phyloP scores from a whole-genome alignment of 2,329 filamentous ascomycete genomes.

The Plenodomus biglobosus region DNA sequence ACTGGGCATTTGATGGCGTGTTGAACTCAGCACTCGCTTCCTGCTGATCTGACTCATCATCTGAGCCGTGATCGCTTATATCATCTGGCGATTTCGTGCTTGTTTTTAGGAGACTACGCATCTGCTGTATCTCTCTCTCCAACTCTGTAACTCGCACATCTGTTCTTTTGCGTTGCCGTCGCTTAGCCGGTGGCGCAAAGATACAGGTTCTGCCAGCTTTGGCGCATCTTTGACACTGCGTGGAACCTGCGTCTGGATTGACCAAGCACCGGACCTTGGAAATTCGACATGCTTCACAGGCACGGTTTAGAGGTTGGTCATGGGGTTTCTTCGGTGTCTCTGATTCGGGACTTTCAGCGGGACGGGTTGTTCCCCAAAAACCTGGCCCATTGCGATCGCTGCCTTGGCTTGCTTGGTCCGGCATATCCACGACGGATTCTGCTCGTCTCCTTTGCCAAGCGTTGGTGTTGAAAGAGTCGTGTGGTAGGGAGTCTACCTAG shows the following conservation, averaged over 20 bases:
- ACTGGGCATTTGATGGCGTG: conserved; percentile 15
- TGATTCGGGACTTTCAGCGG: conserved; percentile 15
- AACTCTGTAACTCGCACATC: conserved; percentile 42
- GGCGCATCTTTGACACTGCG: conserved; percentile 40
- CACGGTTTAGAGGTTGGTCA: conserved; percentile 39
- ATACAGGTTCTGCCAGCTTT: conserved; percentile 37
- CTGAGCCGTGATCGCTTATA: conserved; percentile 33
- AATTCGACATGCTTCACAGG: conserved; percentile 41
- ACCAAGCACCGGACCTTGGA: conserved; percentile 42
- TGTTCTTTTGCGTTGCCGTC: conserved; percentile 41
- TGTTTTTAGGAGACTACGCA: conserved; percentile 35
- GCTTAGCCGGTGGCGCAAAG: conserved; percentile 42
- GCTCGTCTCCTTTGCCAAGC: not conserved
- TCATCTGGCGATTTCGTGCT: conserved; percentile 26
- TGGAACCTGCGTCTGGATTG: conserved; percentile 26
- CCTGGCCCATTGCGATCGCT: conserved; percentile 7
- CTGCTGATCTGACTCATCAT: conserved; percentile 28
- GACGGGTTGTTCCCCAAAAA: conserved; percentile 16
- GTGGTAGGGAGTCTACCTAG: not conserved
- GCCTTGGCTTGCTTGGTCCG: conserved; percentile 9
- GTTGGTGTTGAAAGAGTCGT: not conserved
- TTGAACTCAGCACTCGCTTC: conserved; percentile 16
- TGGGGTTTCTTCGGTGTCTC: conserved; percentile 22
- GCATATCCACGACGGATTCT: conserved; percentile 6
- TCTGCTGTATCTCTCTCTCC: conserved; percentile 41